Percentiles rank a stretch among this genome's conserved stretches.
Conservation (phyloP, 2,329 filamentous ascomycete genomes). For the Aspergillus sergii region DNA sequence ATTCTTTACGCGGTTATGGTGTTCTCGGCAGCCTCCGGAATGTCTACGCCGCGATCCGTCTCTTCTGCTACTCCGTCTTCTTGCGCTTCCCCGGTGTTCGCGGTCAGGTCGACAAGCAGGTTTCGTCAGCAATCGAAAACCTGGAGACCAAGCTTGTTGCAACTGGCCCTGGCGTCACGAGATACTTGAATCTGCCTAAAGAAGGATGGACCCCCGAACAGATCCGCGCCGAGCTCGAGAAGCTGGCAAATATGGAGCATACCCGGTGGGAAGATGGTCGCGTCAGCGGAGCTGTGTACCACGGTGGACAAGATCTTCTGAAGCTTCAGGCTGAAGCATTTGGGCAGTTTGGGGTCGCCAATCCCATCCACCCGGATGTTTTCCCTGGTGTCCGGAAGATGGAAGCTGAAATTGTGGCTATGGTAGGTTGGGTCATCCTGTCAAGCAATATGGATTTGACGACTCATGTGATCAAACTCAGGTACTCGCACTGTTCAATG, state of each 20-base stretch:
- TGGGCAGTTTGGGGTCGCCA: conserved; percentile 90
- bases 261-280: conserved; percentile 95
- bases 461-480: conserved; percentile 28
- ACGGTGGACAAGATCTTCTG: conserved; percentile 81
- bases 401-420: conserved; percentile 96
- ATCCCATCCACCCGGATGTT: conserved; percentile 96
- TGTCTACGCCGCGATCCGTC: conserved; percentile 70
- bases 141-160: conserved; percentile 83
- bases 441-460: not conserved
- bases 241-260: conserved; percentile 83
- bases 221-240: conserved; percentile 76
- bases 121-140: conserved; percentile 77
- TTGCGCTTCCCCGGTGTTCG: conserved; percentile 84
- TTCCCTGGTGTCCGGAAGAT: conserved; percentile 98
- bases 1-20: conserved; percentile 87
- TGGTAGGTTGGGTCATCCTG: conserved; percentile 61
- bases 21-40: conserved; percentile 76
- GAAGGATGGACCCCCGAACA: conserved; percentile 81
- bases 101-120: conserved; percentile 79
- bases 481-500: conserved; percentile 81
- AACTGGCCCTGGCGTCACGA: conserved; percentile 67
- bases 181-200: conserved; percentile 76
- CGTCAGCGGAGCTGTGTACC: conserved; percentile 94
- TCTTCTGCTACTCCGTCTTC: conserved; percentile 81
- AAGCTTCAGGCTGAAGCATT: conserved; percentile 90